These are phyloP conservation scores for Acanthamoeba rhysodes DNA, from an alignment of 208 protist species.

Conservation along the genomic window DNA sequence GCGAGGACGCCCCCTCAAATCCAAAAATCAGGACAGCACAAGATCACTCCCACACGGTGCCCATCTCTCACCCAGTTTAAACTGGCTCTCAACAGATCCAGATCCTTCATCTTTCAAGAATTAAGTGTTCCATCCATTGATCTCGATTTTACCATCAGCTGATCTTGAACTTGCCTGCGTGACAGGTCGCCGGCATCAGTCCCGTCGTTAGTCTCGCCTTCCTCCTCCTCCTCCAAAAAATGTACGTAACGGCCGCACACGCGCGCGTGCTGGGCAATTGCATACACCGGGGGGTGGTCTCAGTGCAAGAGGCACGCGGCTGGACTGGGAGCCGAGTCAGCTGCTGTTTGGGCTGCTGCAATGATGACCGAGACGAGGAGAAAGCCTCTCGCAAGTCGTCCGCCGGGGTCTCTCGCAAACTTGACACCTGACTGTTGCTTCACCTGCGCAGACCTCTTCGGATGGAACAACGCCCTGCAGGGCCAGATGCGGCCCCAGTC, in stretches of 20 bases:
- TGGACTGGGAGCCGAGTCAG: too few species aligned
- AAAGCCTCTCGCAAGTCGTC: too few species aligned
- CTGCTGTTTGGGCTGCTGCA: too few species aligned
- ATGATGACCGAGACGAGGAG: too few species aligned
- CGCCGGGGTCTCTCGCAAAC: neutral
- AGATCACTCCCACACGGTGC: neutral
- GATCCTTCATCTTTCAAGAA: too few species aligned
- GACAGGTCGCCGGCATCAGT: neutral
- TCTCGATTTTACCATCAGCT: too few species aligned
- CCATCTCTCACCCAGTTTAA: neutral
- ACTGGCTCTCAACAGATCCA: too few species aligned
- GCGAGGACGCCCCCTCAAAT: neutral
- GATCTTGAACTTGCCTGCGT: too few species aligned
- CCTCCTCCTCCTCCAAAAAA: conserved; percentile 46
- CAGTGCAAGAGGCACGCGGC: neutral
- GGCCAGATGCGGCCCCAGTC: conserved; percentile 40
- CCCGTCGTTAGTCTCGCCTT: neutral
- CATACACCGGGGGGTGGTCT: neutral
- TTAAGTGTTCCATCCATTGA: too few species aligned
- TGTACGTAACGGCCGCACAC: neutral
- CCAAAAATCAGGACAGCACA: neutral
- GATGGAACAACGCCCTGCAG: conserved; percentile 67
- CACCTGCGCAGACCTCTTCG: neutral
- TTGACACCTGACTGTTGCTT: neutral
- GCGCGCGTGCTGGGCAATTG: neutral